Evolutionary conservation across 805 yeast species (phyloP), one percentile per base, ranked within the genome.

Genomic region (Kluyveromyces starmeri): DNA sequence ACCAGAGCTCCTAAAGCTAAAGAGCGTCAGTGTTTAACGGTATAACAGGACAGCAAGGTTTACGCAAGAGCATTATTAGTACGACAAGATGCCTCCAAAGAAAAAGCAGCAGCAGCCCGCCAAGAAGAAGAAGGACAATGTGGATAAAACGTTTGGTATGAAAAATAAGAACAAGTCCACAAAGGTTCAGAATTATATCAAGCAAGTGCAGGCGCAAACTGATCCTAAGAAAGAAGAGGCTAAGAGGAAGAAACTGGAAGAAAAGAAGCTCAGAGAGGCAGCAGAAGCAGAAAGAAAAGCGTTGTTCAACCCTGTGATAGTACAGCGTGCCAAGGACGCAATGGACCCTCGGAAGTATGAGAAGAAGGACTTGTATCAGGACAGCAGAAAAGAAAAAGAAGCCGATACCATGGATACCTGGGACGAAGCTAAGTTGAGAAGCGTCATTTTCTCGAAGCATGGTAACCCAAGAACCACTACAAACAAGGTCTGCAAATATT

Each of bases 401-500:
- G 68, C 67, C 14, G 97, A 92, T 60, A 83, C 92, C 4, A 86
- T 89, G 96, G 96, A 86, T 49, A 70, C 69, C 29, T 89, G 97
- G 97, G 97, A 92, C 62, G 96, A 89, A 62, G 96, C 79, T 51
- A 92, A 88, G 65, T 75, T 92, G 56, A 73, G 94, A 55, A 70
- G 69, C 22, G 97, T 92, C 42, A 80, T 92, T 50, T 38, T 71
- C 44, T 85, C 96, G 35, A 92, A 92, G 63, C 96, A 88, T 50
- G 97, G 98, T 34, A 92, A 92, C 58, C 86, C 80, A 36, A 77
- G 77, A 58, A 85, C 96, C 8, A 86, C 96, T 10, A 92, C 99
- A 0, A 96, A 89, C 45, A 92, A 73, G 46, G 83, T 92, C 32
- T 92, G 99, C 72, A 92, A 88, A 59, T 75, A 60, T 61, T 94